Conservation (phyloP, 2,329 filamentous ascomycete genomes). For the Alternaria angustiovoidea region DNA sequence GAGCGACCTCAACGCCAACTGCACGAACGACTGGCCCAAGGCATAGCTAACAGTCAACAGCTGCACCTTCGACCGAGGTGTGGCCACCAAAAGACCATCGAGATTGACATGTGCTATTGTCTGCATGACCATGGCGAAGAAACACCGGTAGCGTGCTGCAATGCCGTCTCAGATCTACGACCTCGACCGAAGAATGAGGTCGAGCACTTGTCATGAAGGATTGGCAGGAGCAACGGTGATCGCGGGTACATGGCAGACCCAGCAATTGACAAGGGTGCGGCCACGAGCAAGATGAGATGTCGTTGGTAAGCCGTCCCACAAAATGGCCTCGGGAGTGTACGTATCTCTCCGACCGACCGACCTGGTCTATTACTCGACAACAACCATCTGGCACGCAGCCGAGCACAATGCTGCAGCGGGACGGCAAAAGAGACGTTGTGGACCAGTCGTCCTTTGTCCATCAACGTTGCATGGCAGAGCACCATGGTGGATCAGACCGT, state of each 20-base stretch:
- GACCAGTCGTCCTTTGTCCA: conserved; percentile 10
- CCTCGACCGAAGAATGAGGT: conserved; percentile 22
- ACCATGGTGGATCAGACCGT: conserved; percentile 22
- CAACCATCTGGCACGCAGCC: conserved; percentile 7
- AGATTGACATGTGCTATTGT: conserved; percentile 23
- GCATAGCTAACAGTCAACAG: conserved; percentile 9
- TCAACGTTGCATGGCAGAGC: conserved; percentile 25
- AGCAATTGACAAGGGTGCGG: conserved; percentile 22
- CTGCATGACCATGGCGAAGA: conserved; percentile 21
- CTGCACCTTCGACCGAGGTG: conserved; percentile 23
- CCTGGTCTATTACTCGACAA: conserved; percentile 17
- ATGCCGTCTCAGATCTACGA: conserved; percentile 19
- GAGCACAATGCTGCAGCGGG: conserved; percentile 20
- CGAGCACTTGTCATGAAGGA: conserved; percentile 18
- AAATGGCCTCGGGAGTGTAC: background rate
- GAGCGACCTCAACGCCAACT: conserved; percentile 25
- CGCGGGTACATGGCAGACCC: conserved; percentile 17
- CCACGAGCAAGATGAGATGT: conserved; percentile 27
- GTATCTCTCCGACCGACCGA: conserved; percentile 31
- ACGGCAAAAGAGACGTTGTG: conserved; percentile 31
- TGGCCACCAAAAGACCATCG: conserved; percentile 18
- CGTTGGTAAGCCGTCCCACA: conserved; percentile 17
- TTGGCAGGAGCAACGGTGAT: conserved; percentile 19
- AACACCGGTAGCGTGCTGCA: conserved; percentile 22
- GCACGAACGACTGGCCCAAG: conserved; percentile 24